phyloP scores from a whole-genome alignment of 192 early-diverging fungal species.

The Coemansia asiatica region DNA sequence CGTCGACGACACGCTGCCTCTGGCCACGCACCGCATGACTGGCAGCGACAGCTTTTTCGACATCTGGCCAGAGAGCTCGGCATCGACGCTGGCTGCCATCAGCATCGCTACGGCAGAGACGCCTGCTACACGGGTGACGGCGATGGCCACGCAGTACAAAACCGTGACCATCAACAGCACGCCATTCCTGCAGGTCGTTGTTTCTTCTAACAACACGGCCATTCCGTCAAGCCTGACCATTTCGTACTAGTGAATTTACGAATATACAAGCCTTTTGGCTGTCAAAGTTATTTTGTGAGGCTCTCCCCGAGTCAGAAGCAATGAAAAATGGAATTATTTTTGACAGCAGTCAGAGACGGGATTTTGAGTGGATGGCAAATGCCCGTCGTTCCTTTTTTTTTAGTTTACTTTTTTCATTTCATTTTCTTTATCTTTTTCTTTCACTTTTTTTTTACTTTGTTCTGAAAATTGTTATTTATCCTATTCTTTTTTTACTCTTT shows the following conservation, averaged over 20 bases:
- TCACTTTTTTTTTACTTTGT: constrained; percentile 1
- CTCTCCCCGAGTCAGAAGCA: too few species aligned
- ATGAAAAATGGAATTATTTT: too few species aligned
- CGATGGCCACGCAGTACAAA: constrained; percentile 22
- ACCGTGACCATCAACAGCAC: constrained; percentile 36
- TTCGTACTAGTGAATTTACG: constrained; percentile 9
- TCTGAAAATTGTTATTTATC: not conserved
- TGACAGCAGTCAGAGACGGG: not conserved
- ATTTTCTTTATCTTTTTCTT: constrained; percentile 6
- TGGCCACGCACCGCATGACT: constrained; percentile 20
- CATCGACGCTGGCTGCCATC: constrained; percentile 14
- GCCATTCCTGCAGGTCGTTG: constrained; percentile 36
- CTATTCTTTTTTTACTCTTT: not conserved
- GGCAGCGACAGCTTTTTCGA: constrained; percentile 32
- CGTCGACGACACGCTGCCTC: constrained; percentile 30
- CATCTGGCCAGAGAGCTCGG: constrained; percentile 43
- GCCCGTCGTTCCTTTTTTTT: not conserved
- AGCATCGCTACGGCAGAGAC: constrained; percentile 1
- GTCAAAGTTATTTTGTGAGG: not conserved
- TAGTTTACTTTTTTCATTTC: not conserved
- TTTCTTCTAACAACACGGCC: constrained; percentile 43
- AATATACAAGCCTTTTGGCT: too few species aligned
- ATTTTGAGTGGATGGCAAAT: not conserved
- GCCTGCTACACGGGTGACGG: not conserved
- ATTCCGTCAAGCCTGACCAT: constrained; percentile 41